A percentile compares a stretch with the other conserved stretches of the same genome.
Evolutionary conservation across 805 yeast genomes (phyloP).

Genomic region (Candida morakotiae): DNA sequence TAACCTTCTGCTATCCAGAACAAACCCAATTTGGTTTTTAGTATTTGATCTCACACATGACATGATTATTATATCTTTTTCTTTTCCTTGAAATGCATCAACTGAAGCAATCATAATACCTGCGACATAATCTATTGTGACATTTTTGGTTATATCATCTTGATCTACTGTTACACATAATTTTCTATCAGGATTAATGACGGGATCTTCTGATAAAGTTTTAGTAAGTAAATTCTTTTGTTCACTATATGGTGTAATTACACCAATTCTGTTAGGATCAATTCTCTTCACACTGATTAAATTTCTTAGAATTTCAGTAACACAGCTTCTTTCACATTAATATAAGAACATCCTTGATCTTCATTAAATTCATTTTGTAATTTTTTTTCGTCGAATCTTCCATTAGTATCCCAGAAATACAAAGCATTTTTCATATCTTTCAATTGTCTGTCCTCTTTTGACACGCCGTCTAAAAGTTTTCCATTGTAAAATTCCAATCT

Average conservation of each 20-base stretch:
- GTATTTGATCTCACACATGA: constrained; percentile 65
- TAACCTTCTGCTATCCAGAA: constrained; percentile 77
- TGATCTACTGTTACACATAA: constrained; percentile 53
- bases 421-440: constrained; percentile 49
- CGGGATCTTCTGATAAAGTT: constrained; percentile 41
- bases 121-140: constrained; percentile 44
- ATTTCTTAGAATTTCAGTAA: constrained; percentile 43
- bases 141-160: constrained; percentile 46
- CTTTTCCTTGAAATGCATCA: constrained; percentile 43
- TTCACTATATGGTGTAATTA: constrained; percentile 70
- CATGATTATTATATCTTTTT: constrained; percentile 46
- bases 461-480: constrained; percentile 52
- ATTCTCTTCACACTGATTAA: constrained; percentile 53
- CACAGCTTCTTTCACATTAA: constrained; percentile 51
- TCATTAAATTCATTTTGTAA: constrained; percentile 43
- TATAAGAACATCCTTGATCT: constrained; percentile 54
- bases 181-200: constrained; percentile 51
- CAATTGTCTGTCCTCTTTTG: constrained; percentile 44
- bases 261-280: constrained; percentile 48
- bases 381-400: constrained; percentile 43
- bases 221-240: constrained; percentile 63
- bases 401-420: constrained; percentile 55
- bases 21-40: constrained; percentile 69
- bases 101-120: constrained; percentile 36
- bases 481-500: constrained; percentile 47